Percentiles rank a stretch among this genome's conserved stretches.
Evolutionary conservation across 495 filamentous ascomycete genomes (phyloP).

Genomic region (Chlorociboria aeruginascens): DNA sequence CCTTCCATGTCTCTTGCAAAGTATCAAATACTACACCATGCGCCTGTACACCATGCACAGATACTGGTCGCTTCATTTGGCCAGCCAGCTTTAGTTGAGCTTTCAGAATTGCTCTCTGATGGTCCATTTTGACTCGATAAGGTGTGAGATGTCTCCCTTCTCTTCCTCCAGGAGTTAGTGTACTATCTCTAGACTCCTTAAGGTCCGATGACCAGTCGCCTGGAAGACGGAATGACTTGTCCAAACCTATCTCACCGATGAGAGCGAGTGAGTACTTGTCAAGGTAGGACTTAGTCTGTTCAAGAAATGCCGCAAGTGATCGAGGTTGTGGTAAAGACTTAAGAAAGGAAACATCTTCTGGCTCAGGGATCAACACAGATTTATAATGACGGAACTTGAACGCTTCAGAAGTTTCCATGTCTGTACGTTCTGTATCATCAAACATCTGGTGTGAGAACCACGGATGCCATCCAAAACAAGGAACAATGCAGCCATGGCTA

Average conservation of each 20-base stretch:
- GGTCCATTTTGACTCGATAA: conserved; percentile 61
- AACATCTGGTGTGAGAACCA: conserved; percentile 87
- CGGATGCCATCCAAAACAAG: conserved; percentile 96
- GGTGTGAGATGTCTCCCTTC: conserved; percentile 66
- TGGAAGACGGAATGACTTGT: conserved; percentile 77
- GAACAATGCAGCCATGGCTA: conserved; percentile 38
- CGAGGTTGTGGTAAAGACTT: conserved; percentile 56
- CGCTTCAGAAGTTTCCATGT: conserved; percentile 14
- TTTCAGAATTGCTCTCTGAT: conserved; percentile 64
- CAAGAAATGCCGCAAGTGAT: conserved; percentile 53
- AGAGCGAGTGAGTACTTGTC: conserved; percentile 53
- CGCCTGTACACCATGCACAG: conserved; percentile 82
- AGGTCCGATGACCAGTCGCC: conserved; percentile 42
- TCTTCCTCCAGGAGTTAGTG: conserved; percentile 67
- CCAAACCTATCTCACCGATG: conserved; percentile 82
- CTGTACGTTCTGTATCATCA: conserved; percentile 22
- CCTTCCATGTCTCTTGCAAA: conserved; percentile 66
- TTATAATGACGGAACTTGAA: conserved; percentile 62
- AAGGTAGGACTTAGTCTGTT: conserved; percentile 52
- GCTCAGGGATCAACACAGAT: conserved; percentile 48
- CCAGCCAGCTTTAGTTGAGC: conserved; percentile 82
- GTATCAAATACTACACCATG: conserved; percentile 75
- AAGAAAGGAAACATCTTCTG: conserved; percentile 50
- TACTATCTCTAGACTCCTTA: conserved; percentile 35
- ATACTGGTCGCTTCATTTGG: conserved; percentile 67